Evolutionary conservation across 129 eudicot genomes (phyloP), one percentile per base, ranked within the genome.

Genomic region (carrot (Daucus carota)): DNA sequence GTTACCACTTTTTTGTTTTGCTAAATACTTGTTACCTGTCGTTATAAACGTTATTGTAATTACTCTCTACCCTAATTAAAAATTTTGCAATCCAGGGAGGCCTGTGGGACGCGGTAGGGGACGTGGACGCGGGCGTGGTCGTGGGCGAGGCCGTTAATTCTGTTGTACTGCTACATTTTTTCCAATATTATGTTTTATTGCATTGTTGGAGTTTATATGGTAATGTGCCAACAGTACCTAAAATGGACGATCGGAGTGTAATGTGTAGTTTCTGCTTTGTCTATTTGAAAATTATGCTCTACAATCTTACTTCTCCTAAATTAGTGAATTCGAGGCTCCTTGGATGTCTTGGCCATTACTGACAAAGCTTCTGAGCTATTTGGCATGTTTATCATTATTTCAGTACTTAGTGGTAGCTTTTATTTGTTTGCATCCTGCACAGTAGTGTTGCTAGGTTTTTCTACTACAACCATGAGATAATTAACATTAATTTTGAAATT

Each of bases 101-200:
- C 83, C 87, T 26, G 77, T 88, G 84, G 96, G 96, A n/a, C 96
- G 93, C n/a, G 96, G 93, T 10, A 75, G 93, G 66, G 96, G 96
- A 14, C 85, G 93, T n/a, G n/a, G n/a, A n/a, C n/a, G n/a, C 12
- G 96, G 96, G 0, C 93, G 96, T 68, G 93, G 91, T 2, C 91
- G 96, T 28, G 93, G 90, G 0, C 86, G 93, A 40, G 90, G 88
- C 2, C 92, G 89, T 80, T 87, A 82, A 48, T 66, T 28, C 72
- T 0, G 48, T 41, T n/a, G 74, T 41, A 70, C 31, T 40, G 17
- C n/a, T 40, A 6, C 74, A 41, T 12, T 41, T 70, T 70, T 70
- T 13, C 33, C 32, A 24, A 70, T 36, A 41, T 41, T 70, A 33
- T 34, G 46, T 20, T 22, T 0, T 16, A 17, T 68, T 68, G 44